phyloP scores from a whole-genome alignment of 1,139 yeast species.

The Hyphopichia buzzinii region DNA sequence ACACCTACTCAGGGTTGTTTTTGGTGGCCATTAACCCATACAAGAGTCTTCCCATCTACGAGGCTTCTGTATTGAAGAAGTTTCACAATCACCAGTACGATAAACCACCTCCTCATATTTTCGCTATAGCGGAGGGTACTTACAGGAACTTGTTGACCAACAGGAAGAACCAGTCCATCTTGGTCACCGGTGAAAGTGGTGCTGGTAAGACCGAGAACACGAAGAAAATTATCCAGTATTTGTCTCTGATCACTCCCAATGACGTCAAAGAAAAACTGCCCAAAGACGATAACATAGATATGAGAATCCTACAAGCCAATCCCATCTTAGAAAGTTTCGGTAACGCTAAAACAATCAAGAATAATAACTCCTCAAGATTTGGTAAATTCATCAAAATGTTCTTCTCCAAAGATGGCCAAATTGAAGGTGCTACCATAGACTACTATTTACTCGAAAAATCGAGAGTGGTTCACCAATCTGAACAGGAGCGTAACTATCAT shows the following conservation, averaged over 20 bases:
- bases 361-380: slow-evolving; percentile 92
- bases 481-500: slow-evolving; percentile 85
- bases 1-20: slow-evolving; percentile 78
- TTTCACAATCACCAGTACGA: slow-evolving; percentile 50
- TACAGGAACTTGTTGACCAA: slow-evolving; percentile 71
- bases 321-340: slow-evolving; percentile 97
- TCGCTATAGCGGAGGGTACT: slow-evolving; percentile 87
- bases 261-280: slow-evolving; percentile 7
- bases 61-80: slow-evolving; percentile 50
- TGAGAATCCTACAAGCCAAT: slow-evolving; percentile 86
- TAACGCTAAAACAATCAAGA: slow-evolving; percentile 92
- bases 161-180: slow-evolving; percentile 78
- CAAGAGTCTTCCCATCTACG: slow-evolving; percentile 72
- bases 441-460: slow-evolving; percentile 94
- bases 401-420: slow-evolving; percentile 61
- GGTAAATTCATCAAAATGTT: slow-evolving; percentile 94
- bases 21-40: slow-evolving; percentile 96
- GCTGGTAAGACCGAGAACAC: slow-evolving; percentile 99
- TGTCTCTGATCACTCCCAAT: slow-evolving; percentile 65
- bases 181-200: slow-evolving; percentile 98
- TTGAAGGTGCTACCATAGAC: slow-evolving; percentile 88
- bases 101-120: slow-evolving; percentile 78
- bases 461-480: slow-evolving; percentile 79
- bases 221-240: slow-evolving; percentile 89
- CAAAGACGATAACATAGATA: slow-evolving; percentile 52